These are phyloP conservation scores for Candida schatavii DNA, from an alignment of 805 yeast genomes.

Conservation along the genomic window DNA sequence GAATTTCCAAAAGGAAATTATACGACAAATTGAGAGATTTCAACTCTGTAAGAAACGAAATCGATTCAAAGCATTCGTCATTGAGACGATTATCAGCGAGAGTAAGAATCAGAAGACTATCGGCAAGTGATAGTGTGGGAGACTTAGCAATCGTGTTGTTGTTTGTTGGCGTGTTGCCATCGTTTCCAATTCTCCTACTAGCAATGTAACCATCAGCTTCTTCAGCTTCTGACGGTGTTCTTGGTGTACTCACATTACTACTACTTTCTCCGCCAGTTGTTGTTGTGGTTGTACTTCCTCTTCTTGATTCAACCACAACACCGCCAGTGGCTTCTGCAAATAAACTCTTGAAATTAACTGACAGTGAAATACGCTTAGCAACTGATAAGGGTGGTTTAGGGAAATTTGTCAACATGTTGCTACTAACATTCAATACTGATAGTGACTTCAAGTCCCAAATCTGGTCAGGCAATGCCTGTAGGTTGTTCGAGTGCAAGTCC, in stretches of 20 bases:
- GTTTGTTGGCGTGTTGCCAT: background rate
- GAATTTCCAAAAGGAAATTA: conserved; percentile 80
- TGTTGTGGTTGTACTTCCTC: background rate
- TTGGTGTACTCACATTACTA: background rate
- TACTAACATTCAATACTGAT: conserved; percentile 63
- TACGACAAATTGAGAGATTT: conserved; percentile 73
- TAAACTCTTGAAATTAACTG: conserved; percentile 20
- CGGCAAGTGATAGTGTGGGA: conserved; percentile 35
- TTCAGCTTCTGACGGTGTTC: background rate
- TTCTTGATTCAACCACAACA: conserved; percentile 1
- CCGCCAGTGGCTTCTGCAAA: conserved; percentile 5
- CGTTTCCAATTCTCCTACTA: background rate
- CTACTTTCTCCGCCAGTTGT: background rate
- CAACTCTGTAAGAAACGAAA: conserved; percentile 58
- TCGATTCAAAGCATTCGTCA: conserved; percentile 70
- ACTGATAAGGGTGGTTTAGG: conserved; percentile 48
- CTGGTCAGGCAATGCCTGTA: conserved; percentile 64
- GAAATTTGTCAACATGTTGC: conserved; percentile 62
- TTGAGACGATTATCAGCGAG: conserved; percentile 81
- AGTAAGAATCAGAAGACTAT: conserved; percentile 53
- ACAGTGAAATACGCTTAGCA: conserved; percentile 30
- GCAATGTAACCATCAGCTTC: background rate
- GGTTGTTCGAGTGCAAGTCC: conserved; percentile 82
- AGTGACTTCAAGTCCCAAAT: conserved; percentile 63
- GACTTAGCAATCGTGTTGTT: conserved; percentile 5